Evolutionary conservation across 2,329 filamentous ascomycete genomes (phyloP), one percentile per base, ranked within the genome.

Genomic region (Ambrosiella beaveri): DNA sequence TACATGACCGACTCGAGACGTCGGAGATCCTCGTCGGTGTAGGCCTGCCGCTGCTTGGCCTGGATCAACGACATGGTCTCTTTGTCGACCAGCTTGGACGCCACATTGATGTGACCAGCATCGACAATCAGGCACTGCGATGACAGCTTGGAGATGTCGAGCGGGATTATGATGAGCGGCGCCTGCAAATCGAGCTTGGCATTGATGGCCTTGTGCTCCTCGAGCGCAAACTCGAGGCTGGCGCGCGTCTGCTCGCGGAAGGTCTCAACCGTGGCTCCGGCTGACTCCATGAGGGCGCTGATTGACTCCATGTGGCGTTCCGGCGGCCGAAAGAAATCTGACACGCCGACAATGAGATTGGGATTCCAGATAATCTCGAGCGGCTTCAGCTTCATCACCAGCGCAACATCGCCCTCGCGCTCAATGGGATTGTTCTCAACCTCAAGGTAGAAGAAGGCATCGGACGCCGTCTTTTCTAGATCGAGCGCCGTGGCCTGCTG

Each of bases 261-360:
- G 7, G 90, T 91, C 70, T 98, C 91, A 0, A 98, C 91, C 0
- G 93, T 98, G 1, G 91, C 91, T 27, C 93, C 90, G 4, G 93
- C 93, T 52, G 85, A 88, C 69, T 98, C 94, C 82, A 99, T 88
- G 58, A 99, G 76, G 1, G 93, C 94, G 11, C 83, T 86, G 64
- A 99, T 96, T 8, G 93, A 98, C 67, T 98, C 93, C 90, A 98
- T 96, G 67, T 98, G 94, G 55, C 90, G 80, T 68, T 96, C 90
- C 0, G 93, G 94, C 0, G 93, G 93, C 62, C 91, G 85, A 74
- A 99, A 98, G 73, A 98, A 99, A 64, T 89, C 88, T 57, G 85
- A 88, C 44, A 97, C 82, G 54, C 93, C 90, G 5, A 95, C 82
- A 0, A 97, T 77, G 64, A 97, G 94, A 63, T 84, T 87, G 0